Evolutionary conservation across 306 rosid genomes (phyloP).

Genomic region (Albizia julibrissin): DNA sequence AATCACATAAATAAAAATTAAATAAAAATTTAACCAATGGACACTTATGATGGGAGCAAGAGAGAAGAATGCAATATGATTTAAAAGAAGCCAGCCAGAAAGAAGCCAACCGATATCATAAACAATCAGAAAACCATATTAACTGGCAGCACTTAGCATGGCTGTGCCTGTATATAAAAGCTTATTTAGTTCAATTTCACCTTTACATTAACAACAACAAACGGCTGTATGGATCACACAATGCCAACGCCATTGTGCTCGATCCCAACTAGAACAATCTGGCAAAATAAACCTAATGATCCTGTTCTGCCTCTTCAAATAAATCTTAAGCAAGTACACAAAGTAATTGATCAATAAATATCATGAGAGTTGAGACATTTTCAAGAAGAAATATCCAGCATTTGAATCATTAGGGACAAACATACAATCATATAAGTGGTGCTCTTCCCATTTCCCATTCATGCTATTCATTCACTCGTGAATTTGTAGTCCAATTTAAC

Average conservation of each 20-base stretch:
- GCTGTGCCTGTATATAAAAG: not conserved
- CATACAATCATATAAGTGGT: not conserved
- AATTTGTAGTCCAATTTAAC: not conserved
- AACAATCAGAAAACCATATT: not conserved
- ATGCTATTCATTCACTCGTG: not conserved
- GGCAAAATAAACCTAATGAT: not conserved
- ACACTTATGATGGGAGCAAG: slow-evolving; percentile 23
- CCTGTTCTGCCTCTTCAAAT: slow-evolving; percentile 4
- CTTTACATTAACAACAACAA: not conserved
- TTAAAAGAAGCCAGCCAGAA: not conserved
- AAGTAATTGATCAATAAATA: not conserved
- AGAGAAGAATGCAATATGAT: not conserved
- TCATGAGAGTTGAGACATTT: not conserved
- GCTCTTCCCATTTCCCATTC: not conserved
- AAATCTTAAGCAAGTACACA: not conserved
- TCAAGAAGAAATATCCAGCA: not conserved
- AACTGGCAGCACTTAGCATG: not conserved
- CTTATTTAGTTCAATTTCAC: not conserved
- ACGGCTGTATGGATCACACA: not conserved
- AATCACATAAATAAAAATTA: slow-evolving; percentile 8
- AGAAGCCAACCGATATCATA: not conserved
- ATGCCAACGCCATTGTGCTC: not conserved
- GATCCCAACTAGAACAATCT: not conserved
- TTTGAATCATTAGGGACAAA: not conserved
- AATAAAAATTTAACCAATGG: slow-evolving; percentile 1